These are phyloP conservation scores for Fusarium sp. DNA, from an alignment of 2,329 filamentous ascomycete genomes.

Conservation along the genomic window DNA sequence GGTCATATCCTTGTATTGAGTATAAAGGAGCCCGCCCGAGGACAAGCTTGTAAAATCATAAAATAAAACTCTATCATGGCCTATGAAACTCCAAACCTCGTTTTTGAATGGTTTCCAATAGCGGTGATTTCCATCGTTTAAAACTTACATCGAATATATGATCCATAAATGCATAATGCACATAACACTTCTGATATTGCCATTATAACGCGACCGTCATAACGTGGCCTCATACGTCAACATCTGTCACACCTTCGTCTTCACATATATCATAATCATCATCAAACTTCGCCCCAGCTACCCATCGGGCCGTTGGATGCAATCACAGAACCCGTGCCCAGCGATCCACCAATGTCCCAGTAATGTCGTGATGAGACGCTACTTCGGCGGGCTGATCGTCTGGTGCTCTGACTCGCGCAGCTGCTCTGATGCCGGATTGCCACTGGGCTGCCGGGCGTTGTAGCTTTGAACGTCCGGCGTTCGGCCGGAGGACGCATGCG, in stretches of 20 bases:
- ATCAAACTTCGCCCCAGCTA: slow-evolving; percentile 81
- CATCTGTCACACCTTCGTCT: slow-evolving; percentile 19
- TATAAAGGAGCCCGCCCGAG: slow-evolving; percentile 6
- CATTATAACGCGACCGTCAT: slow-evolving; percentile 24
- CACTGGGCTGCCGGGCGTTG: slow-evolving; percentile 63
- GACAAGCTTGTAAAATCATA: slow-evolving; percentile 16
- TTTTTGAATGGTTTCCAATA: slow-evolving; percentile 35
- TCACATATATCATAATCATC: slow-evolving; percentile 14
- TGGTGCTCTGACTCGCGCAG: slow-evolving; percentile 89
- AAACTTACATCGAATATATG: slow-evolving; percentile 21
- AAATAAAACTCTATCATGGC: slow-evolving; percentile 32
- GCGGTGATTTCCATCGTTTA: slow-evolving; percentile 37
- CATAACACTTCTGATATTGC: slow-evolving; percentile 28
- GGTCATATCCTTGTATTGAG: slow-evolving; percentile 6
- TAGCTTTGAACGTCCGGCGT: slow-evolving; percentile 69
- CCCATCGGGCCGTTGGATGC: slow-evolving; percentile 77
- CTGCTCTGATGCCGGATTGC: slow-evolving; percentile 69
- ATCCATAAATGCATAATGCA: slow-evolving; percentile 12
- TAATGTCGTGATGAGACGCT: slow-evolving; percentile 85
- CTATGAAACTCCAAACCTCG: slow-evolving; percentile 27
- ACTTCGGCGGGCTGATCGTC: slow-evolving; percentile 75
- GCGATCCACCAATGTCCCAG: slow-evolving; percentile 89
- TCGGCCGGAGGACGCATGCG: slow-evolving; percentile 62
- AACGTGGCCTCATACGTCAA: slow-evolving; percentile 11
- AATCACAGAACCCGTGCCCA: slow-evolving; percentile 80